Evolutionary conservation across 2,329 filamentous ascomycete genomes (phyloP).

Genomic region (Alternaria solani): DNA sequence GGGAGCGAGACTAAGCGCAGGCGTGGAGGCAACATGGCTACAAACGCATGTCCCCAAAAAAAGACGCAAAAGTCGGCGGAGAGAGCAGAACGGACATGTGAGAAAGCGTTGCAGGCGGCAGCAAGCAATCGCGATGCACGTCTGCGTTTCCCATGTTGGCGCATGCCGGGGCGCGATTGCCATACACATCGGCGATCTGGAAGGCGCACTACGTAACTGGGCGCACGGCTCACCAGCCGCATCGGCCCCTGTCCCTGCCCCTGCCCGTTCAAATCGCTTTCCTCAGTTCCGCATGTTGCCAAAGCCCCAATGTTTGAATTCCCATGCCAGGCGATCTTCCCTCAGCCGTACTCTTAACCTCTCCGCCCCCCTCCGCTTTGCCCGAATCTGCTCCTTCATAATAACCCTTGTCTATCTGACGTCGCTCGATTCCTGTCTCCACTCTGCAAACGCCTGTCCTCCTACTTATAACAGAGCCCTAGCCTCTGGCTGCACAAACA

Average conservation of each 20-base stretch:
- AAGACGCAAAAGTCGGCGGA: not conserved
- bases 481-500: not conserved
- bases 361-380: not conserved
- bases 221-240: slow-evolving; percentile 7
- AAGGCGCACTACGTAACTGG: slow-evolving; percentile 14
- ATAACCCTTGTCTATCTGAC: not conserved
- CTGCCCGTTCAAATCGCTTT: slow-evolving; percentile 16
- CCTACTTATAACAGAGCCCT: not conserved
- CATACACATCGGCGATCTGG: slow-evolving; percentile 12
- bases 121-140: slow-evolving; percentile 3
- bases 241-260: not conserved
- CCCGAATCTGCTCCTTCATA: not conserved
- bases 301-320: slow-evolving; percentile 18
- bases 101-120: not conserved
- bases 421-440: not conserved
- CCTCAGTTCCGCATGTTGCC: slow-evolving; percentile 15
- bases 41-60: not conserved
- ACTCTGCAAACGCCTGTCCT: not conserved
- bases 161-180: slow-evolving; percentile 2
- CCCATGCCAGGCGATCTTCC: slow-evolving; percentile 12
- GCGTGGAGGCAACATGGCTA: not conserved
- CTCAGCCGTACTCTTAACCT: slow-evolving; percentile 8
- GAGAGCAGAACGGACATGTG: not conserved
- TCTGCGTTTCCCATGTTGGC: not conserved
- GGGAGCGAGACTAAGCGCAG: too few species aligned